These are phyloP conservation scores for Botryotinia globosa DNA, from an alignment of 2,329 filamentous ascomycete species.

Conservation along the genomic window DNA sequence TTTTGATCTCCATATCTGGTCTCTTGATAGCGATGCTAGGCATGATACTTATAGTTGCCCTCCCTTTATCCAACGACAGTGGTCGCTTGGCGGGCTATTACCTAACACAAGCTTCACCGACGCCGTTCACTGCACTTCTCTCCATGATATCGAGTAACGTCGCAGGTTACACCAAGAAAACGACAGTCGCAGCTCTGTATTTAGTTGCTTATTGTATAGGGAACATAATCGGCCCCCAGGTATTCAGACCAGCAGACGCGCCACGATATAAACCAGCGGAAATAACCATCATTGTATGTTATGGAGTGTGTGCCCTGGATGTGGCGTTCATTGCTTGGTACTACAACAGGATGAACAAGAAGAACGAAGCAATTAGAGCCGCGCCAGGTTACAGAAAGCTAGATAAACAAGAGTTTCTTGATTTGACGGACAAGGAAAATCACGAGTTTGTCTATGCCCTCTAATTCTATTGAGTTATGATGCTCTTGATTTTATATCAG, in stretches of 20 bases:
- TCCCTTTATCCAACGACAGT: constrained; percentile 40
- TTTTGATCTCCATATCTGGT: constrained; percentile 39
- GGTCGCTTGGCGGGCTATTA: constrained; percentile 43
- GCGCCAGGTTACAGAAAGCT: constrained; percentile 32
- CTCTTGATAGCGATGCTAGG: constrained; percentile 39
- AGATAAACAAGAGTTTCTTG: constrained; percentile 37
- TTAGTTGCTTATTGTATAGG: constrained; percentile 51
- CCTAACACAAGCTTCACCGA: constrained; percentile 58
- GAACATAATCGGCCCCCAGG: constrained; percentile 49
- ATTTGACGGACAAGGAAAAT: constrained; percentile 39
- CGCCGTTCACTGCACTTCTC: constrained; percentile 39
- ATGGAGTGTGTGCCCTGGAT: constrained; percentile 27
- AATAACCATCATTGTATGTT: constrained; percentile 48
- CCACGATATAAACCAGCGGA: constrained; percentile 42
- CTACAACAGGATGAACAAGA: constrained; percentile 33
- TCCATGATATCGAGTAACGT: constrained; percentile 45
- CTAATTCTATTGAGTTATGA: constrained; percentile 21
- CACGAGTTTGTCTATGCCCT: constrained; percentile 37
- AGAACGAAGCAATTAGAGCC: constrained; percentile 29
- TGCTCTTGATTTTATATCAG: background rate
- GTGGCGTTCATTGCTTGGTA: constrained; percentile 32
- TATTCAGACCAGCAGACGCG: constrained; percentile 44
- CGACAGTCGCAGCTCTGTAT: constrained; percentile 46
- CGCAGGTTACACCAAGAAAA: constrained; percentile 50
- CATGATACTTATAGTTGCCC: constrained; percentile 40